Base-by-base conservation (phyloP, 2,329 filamentous ascomycete genomes). In the Amesomyces nigricolor region DNA sequence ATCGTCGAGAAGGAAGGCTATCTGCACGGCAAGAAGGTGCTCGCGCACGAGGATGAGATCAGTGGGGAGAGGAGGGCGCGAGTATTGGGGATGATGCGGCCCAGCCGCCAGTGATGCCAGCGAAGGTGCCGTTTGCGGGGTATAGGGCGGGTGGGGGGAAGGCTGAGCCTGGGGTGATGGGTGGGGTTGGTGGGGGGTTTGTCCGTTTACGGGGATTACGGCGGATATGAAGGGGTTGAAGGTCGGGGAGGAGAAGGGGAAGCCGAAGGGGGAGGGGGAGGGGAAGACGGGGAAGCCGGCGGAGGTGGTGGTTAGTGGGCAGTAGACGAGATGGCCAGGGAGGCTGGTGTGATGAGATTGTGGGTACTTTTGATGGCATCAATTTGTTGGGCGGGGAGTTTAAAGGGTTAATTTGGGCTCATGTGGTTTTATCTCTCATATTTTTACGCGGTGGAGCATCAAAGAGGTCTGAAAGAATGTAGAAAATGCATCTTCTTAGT, bases 1-100 rank as follows among this genome's bases (percentile, higher is more conserved):
- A 13, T 50, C 10, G 68, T 82, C 44, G 83, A 87, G 65, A 72
- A 75, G 51, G 85, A 88, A 65, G 85, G 85, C 0, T 87, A 80
- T 63, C 63, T 87, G 17, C 78, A 84, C 60, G 84, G 84, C 1
- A 82, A 81, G 70, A 81, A 78, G 65, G 72, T 88, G 8, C 66
- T 84, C 11, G 71, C 68, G 3, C 53, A 43, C 2, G 60, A 55
- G 10, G 51, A 58, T 4, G 56, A 53, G 7, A 40, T 11, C 1
- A 17, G 37, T 13, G 53, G 47, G 3, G 57, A 59, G 51, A 3
- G 5, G 58, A 55, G 19, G 56, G 59, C 9, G 58, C 52, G 5
- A 57, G 13, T 9, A 30, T 29, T 13, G 43, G 10, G 19, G 11
- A 35, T 35, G 32, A 35, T 35, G 32, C 32, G 32, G 11, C 32